Base-by-base conservation (phyloP, 179 eudicot genomes). In the Heliamphora ciliata region DNA sequence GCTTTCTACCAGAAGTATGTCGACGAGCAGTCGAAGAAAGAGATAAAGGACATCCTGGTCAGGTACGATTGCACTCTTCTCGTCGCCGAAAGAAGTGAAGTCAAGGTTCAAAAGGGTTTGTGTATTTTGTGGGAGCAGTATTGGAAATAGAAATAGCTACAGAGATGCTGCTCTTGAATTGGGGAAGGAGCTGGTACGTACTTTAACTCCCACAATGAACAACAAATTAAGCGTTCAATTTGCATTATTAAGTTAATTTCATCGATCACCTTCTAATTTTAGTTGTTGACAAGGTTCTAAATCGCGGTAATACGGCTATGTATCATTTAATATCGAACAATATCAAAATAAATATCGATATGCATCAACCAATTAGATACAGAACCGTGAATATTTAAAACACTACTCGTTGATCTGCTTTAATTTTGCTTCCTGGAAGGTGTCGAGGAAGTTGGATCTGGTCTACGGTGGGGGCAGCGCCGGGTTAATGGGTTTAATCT, bases 401-500 rank as follows among this genome's bases (percentile, higher is more conserved):
- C n/a, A 2, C 18, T n/a, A 0, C 0, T 73, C 21, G 0, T 5
- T 73, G 8, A 13, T 15, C 8, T 6, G 9, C 17, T 14, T 63
- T 58, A 15, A 17, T 58, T 6, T 48, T 5, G 47, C 5, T 77
- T 55, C 46, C 6, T 47, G 74, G 40, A 81, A 92, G 98, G 93
- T 90, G 50, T 82, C 86, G 74, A 91, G 88, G 79, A 90, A 85
- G 48, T 77, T 94, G 81, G 90, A 87, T 84, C 90, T 94, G 71
- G 98, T 94, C 15, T 94, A 94, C 84, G 98, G 98, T 2, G 98
- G 98, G 15, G 98, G 95, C 2, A 94, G 97, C 75, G 76, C 91
- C 65, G 98, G 97, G 7, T 84, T 94, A 4, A 94, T 94, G 98
- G 98, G 98, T 31, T 85, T 94, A 82, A 89, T 94, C 66, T 89